Evolutionary conservation across 352 stramenopile genomes (phyloP), one percentile per base, ranked within the genome.

Genomic region (Thalassiosira delicatula): DNA sequence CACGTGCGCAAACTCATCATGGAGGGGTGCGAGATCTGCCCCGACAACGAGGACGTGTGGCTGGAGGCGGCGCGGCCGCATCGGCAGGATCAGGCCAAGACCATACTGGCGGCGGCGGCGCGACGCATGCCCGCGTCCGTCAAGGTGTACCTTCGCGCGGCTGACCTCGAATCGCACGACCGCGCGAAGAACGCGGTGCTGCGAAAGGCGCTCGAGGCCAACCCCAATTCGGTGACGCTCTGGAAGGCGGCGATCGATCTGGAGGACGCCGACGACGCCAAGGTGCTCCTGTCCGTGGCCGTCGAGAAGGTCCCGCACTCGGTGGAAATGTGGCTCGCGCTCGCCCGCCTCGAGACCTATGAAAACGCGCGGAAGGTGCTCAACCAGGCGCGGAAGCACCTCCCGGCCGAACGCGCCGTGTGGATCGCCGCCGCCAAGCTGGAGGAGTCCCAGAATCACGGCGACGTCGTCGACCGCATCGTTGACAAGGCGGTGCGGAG

Each of bases 191-290:
- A 94, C 79, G 87, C 83, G 17, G 91, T 96, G 8, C 79, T 96
- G 21, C 85, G 93, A 51, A 93, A 93, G 54, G 91, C 88, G 2
- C 86, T 99, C 11, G 97, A 99, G 89, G 97, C 97, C 60, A 96
- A 99, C 60, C 97, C 97, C 0, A 97, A 97, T 68, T 98, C 95
- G 4, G 96, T 99, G 46, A 97, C 97, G 69, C 91, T 99, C 33
- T 99, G 98, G 98, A 99, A 99, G 78, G 95, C 96, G 42, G 94
- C 98, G 7, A 98, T 99, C 74, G 97, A 98, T 82, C 88, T 99
- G 25, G 98, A 99, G 91, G 95, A 98, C 70, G 91, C 97, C 17
- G 97, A 98, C 23, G 96, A 98, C 77, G 98, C 97, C 1, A 92
- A 95, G 0, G 90, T 99, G 56, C 84, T 99, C 51, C 89, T 99